Base-by-base conservation (phyloP, 2,329 filamentous ascomycete species). In the Biscogniauxia sp. region DNA sequence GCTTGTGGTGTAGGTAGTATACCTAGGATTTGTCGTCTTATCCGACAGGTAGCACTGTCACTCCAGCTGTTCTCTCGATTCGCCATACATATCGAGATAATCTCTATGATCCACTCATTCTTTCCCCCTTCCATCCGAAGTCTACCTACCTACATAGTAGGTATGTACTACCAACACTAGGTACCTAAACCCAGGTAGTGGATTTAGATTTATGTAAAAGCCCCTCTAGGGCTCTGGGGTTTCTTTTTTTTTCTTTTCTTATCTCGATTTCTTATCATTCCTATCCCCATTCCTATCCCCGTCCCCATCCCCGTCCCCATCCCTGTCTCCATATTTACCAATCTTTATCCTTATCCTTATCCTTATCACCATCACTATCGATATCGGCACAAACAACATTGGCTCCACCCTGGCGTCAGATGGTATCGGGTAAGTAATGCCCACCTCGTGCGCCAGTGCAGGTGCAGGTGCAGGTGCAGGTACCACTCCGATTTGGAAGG, bases 281-380 rank as follows among this genome's bases (percentile, higher is more conserved):
- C 28, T 32, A 32, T n/a, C n/a, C 26, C 9, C 28, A 32, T 8
- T 32, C 11, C 28, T 32, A 32, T 23, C 23, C 23, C 23, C 23
- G 23, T 23, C 2, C 23, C 5, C 5, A 23, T 2, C 5, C 26
- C 9, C n/a, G n/a, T n/a, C n/a, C n/a, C n/a, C n/a, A n/a, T 23
- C 23, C 23, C 23, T 5, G 23, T 23, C 2, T 2, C 5, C 23
- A 5, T 23, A 23, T 2, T 2, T 23, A 23, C 23, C 23, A 5
- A 32, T 32, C 28, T 7, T 32, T 8, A 32, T 32, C 23, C 3
- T 32, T 32, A 8, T 7, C 28, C 9, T 32, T 45, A 17, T 45
- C 17, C 37, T 45, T 45, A 45, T 60, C 51, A 37, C 49, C 26
- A 45, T 53, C 1, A 49, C 56, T 62, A 62, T 62, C 62, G 50